phyloP scores from a whole-genome alignment of 208 protist species.

The Tritrichomonas musculus region DNA sequence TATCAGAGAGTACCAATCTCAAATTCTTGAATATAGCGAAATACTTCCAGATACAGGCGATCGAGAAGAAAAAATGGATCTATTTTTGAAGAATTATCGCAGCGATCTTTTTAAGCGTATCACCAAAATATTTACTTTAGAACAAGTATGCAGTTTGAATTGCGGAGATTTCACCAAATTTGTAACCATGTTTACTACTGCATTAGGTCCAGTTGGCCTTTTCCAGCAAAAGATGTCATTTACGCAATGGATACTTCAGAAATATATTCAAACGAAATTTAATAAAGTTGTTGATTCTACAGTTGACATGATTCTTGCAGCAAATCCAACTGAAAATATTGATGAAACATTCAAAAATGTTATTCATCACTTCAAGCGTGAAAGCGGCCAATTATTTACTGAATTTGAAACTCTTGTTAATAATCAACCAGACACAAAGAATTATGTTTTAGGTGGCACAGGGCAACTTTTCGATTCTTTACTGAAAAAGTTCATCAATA shows the following conservation, averaged over 20 bases:
- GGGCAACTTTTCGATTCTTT: neutral
- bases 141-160: neutral
- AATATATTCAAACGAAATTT: neutral
- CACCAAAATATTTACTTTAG: neutral
- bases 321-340: neutral
- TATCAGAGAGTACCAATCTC: neutral
- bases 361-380: neutral
- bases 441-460: neutral
- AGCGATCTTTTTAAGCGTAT: neutral
- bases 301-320: neutral
- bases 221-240: neutral
- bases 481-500: neutral
- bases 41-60: no score
- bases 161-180: neutral
- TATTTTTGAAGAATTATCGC: neutral
- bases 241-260: neutral
- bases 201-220: neutral
- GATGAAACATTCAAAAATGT: neutral
- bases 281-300: neutral
- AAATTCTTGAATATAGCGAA: no score
- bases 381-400: neutral
- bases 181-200: neutral
- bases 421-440: neutral
- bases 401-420: neutral
- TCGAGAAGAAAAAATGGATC: neutral